Conservation (phyloP, 495 filamentous ascomycete species). For the Cairneyella variabilis region DNA sequence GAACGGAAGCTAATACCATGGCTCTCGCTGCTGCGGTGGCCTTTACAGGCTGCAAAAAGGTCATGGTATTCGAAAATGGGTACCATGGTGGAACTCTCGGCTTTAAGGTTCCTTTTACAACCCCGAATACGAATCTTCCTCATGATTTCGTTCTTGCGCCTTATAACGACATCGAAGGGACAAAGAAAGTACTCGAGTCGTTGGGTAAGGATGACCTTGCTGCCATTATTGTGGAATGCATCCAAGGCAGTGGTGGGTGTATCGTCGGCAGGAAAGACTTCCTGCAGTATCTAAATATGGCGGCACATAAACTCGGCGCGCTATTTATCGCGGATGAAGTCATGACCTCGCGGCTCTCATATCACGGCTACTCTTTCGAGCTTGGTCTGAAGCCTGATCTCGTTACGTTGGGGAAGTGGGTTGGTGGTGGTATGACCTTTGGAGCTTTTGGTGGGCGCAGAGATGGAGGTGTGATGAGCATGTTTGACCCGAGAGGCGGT, state of each 20-base stretch:
- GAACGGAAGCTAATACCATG: slow-evolving; percentile 37
- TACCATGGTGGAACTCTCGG: slow-evolving; percentile 52
- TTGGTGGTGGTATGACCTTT: slow-evolving; percentile 60
- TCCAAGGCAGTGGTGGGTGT: slow-evolving; percentile 54
- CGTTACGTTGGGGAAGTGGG: slow-evolving; percentile 58
- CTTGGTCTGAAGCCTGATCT: slow-evolving; percentile 50
- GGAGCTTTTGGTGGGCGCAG: slow-evolving; percentile 58
- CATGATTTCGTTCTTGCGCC: slow-evolving; percentile 46
- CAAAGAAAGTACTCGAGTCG: slow-evolving; percentile 30
- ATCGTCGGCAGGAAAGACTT: slow-evolving; percentile 44
- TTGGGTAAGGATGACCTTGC: slow-evolving; percentile 36
- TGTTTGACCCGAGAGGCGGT: slow-evolving; percentile 41
- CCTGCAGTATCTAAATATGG: slow-evolving; percentile 29
- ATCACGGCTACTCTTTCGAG: slow-evolving; percentile 40
- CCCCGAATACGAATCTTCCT: slow-evolving; percentile 29
- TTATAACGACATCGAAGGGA: slow-evolving; percentile 46
- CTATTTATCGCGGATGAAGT: slow-evolving; percentile 64
- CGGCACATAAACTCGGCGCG: slow-evolving; percentile 33
- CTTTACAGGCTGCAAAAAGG: slow-evolving; percentile 28
- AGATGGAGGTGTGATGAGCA: slow-evolving; percentile 42
- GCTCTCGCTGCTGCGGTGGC: slow-evolving; percentile 31
- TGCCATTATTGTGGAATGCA: slow-evolving; percentile 55
- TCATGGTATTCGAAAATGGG: slow-evolving; percentile 34
- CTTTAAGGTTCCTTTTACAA: slow-evolving; percentile 27
- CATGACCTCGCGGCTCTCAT: slow-evolving; percentile 53